Evolutionary conservation across 78 protist species (phyloP).

Genomic region (Anaeramoeba flamelloides): DNA sequence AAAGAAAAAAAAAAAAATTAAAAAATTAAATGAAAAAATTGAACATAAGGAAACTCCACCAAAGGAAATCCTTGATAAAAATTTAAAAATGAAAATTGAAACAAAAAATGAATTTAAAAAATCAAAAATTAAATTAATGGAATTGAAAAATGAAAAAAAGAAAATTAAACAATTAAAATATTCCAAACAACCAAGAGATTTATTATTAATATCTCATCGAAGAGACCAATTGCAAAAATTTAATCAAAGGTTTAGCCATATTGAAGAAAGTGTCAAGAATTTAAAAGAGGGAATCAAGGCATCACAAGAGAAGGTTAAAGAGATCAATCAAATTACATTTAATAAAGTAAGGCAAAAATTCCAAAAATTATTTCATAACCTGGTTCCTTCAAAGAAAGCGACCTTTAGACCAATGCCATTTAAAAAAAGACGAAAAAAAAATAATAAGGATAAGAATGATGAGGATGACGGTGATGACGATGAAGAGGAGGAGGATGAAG

Average conservation of each 20-base stretch:
- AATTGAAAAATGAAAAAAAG: background rate
- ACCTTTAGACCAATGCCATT: too few species aligned
- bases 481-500: too few species aligned
- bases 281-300: background rate
- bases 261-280: background rate
- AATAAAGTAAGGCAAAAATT: background rate
- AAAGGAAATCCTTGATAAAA: too few species aligned
- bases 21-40: too few species aligned
- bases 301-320: background rate
- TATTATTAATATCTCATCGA: background rate
- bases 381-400: background rate
- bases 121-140: background rate
- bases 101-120: background rate
- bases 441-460: too few species aligned
- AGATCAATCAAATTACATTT: background rate
- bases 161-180: background rate
- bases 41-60: too few species aligned
- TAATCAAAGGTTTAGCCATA: background rate
- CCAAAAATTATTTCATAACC: background rate
- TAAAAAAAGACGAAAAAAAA: too few species aligned
- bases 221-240: background rate
- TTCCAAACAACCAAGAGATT: background rate
- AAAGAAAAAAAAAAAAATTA: too few species aligned
- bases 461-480: too few species aligned
- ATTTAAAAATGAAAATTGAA: too few species aligned